phyloP scores from a whole-genome alignment of 2,329 filamentous ascomycete species.

The Trichoderma sp. region DNA sequence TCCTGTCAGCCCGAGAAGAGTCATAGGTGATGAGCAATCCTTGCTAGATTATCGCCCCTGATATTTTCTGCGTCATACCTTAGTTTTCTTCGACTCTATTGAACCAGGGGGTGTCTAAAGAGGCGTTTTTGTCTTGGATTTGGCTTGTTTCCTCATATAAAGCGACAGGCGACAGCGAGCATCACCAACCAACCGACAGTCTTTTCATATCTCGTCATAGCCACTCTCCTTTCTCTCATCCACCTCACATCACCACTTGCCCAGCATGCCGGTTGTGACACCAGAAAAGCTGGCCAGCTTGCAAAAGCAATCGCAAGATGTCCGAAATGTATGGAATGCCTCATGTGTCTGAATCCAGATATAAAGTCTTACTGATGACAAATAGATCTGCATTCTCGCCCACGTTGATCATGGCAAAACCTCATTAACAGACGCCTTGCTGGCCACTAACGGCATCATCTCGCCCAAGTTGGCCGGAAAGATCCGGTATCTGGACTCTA shows the following conservation, averaged over 20 bases:
- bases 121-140: not conserved
- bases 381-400: constrained; percentile 86
- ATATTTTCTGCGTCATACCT: not conserved
- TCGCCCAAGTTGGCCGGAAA: constrained; percentile 96
- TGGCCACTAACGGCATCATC: constrained; percentile 99
- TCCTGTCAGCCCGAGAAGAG: constrained; percentile 2
- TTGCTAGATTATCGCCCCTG: not conserved
- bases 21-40: constrained; percentile 12
- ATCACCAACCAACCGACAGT: not conserved
- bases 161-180: not conserved
- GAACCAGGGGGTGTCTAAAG: not conserved
- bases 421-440: constrained; percentile 89
- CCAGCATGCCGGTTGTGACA: constrained; percentile 83
- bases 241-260: not conserved
- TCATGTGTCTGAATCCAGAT: not conserved
- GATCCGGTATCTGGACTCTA: constrained; percentile 94
- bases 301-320: constrained; percentile 81
- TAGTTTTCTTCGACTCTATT: too few species aligned
- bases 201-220: not conserved
- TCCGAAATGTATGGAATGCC: constrained; percentile 73
- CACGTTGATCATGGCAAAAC: constrained; percentile 99
- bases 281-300: constrained; percentile 87
- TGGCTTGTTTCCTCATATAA: not conserved
- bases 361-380: not conserved
- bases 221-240: not conserved